These are phyloP conservation scores for Heracleum sosnowskyi DNA, from an alignment of 129 eudicot genomes.

Conservation along the genomic window DNA sequence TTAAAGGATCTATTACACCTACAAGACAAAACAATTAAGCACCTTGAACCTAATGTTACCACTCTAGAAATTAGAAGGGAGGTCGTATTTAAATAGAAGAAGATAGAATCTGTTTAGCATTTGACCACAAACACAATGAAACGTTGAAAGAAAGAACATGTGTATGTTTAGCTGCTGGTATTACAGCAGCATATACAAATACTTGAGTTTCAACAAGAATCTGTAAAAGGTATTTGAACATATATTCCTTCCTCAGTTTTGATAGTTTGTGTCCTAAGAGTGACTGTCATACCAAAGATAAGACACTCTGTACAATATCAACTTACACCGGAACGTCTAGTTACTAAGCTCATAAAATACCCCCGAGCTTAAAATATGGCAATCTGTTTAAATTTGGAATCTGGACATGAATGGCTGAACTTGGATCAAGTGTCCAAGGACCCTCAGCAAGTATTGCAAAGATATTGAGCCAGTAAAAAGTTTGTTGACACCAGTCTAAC, in stretches of 20 bases:
- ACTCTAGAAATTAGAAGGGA: not conserved
- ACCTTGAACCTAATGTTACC: not conserved
- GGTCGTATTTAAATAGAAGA: not conserved
- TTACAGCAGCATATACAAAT: not conserved
- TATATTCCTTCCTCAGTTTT: not conserved
- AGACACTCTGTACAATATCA: not conserved
- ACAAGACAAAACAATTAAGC: not conserved
- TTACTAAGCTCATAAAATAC: not conserved
- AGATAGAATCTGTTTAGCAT: not conserved
- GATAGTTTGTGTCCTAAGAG: not conserved
- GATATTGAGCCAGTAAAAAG: not conserved
- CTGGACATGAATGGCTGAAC: not conserved
- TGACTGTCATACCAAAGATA: not conserved
- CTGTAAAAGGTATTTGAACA: not conserved
- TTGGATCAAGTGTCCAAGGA: not conserved
- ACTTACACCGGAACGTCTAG: not conserved
- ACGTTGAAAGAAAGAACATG: not conserved
- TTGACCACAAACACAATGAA: not conserved
- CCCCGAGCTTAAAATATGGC: not conserved
- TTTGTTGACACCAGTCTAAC: not conserved
- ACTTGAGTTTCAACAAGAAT: not conserved
- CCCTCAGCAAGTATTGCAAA: not conserved
- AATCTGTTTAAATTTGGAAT: not conserved
- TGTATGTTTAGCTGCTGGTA: not conserved
- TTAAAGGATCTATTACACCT: not conserved